Evolutionary conservation across 202 grass and related monocot genomes (phyloP), one percentile per base, ranked within the genome.

Genomic region (Hordeum pubiflorum): DNA sequence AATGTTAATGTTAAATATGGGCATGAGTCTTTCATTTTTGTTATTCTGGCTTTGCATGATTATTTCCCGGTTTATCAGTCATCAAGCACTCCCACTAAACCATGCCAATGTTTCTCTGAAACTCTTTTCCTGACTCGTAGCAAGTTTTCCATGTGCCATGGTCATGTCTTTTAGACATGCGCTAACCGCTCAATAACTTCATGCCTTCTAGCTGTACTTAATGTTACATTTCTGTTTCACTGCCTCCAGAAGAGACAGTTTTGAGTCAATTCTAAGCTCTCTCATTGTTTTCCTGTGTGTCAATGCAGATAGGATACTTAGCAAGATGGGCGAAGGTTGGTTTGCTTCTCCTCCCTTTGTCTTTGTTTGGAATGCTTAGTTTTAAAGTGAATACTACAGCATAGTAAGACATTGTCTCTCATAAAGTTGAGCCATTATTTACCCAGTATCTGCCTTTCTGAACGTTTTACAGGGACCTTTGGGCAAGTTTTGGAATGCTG

Each of bases 251-350:
- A 33, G 18, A 70, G 34, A 70, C 21, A 55, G 36, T 29, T 31
- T 81, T 81, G 10, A 72, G 74, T 70, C 86, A 78, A 72, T 62
- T 36, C 22, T 64, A 64, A 72, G 29, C 55, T 37, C 69, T 97
- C 59, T 84, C 77, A 18, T 75, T 85, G 33, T 55, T 82, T 90
- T 61, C 27, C 61, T 82, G 24, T 77, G 22, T 84, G 31, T 56
- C 24, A 79, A 40, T 93, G 86, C 92, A 99, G 92, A 99, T 93
- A 91, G 89, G 78, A 99, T 99, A 86, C 90, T 99, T 36, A 95
- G 87, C 91, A 99, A 99, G 83, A 99, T 99, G 92, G 96, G 96
- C 75, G 96, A 95, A 99, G 96, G 96, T 99, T 74, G 78, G 96
- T 79, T 48, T 59, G 68, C 82, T 74, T 43, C 46, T 68, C 41